Evolutionary conservation across 169 alveolate genomes (phyloP).

Genomic region (Plasmodium berghei): DNA sequence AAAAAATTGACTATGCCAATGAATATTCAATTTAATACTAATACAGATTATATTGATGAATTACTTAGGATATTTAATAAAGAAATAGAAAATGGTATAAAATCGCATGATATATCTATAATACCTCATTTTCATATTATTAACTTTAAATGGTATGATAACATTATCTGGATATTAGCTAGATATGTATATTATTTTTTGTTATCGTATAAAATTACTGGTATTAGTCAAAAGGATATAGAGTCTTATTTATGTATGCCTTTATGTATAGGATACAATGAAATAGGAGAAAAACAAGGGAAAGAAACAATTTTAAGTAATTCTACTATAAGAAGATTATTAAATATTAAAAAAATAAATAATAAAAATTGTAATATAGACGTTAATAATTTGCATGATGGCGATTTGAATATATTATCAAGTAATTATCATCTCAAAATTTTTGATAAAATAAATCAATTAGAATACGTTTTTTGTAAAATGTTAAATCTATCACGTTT

Average conservation of each 20-base stretch:
- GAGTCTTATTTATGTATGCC: constrained; percentile 75
- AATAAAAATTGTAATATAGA: constrained; percentile 29
- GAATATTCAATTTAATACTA: constrained; percentile 54
- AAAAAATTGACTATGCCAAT: constrained; percentile 65
- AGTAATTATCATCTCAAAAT: constrained; percentile 72
- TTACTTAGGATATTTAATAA: constrained; percentile 18
- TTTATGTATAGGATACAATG: constrained; percentile 55
- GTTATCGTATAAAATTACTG: constrained; percentile 52
- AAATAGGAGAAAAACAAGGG: constrained; percentile 12
- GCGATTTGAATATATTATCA: constrained; percentile 39
- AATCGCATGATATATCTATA: constrained; percentile 68
- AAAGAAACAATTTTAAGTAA: constrained; percentile 34
- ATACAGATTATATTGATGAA: constrained; percentile 61
- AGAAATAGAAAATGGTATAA: constrained; percentile 58
- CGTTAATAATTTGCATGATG: constrained; percentile 8
- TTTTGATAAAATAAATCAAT: constrained; percentile 57
- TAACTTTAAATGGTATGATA: constrained; percentile 75
- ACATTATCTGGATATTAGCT: constrained; percentile 66
- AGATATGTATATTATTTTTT: constrained; percentile 64
- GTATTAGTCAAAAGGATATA: constrained; percentile 45
- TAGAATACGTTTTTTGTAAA: constrained; percentile 80
- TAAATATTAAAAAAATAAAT: constrained; percentile 44
- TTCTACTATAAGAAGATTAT: constrained; percentile 65
- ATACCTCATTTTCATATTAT: constrained; percentile 75
- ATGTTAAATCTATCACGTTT: constrained; percentile 87